phyloP scores from a whole-genome alignment of 2,329 filamentous ascomycete species.

The Curvularia sp. region DNA sequence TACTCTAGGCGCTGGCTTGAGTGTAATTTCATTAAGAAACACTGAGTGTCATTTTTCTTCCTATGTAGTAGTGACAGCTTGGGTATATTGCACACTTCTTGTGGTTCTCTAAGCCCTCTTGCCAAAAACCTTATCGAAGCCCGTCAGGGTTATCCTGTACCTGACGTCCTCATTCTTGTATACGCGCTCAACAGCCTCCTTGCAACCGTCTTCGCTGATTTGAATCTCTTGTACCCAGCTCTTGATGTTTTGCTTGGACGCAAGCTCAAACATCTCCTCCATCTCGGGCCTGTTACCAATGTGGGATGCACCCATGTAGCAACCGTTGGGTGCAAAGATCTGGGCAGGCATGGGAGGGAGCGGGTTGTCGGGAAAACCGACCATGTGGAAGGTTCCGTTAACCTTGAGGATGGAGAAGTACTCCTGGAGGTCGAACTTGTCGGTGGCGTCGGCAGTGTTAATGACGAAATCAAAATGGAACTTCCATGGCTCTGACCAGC shows the following conservation, averaged over 20 bases:
- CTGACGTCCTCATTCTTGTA: constrained; percentile 71
- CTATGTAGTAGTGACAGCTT: constrained; percentile 2
- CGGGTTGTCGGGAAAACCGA: constrained; percentile 79
- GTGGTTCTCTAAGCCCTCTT: constrained; percentile 44
- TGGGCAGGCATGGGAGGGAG: constrained; percentile 75
- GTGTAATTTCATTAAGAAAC: background rate
- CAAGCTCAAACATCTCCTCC: constrained; percentile 60
- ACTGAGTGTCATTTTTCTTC: constrained; percentile 4
- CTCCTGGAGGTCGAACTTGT: constrained; percentile 71
- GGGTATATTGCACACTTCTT: background rate
- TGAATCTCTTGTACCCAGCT: constrained; percentile 69
- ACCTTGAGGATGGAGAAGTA: constrained; percentile 84
- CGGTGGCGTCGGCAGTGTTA: constrained; percentile 73
- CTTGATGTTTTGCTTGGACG: constrained; percentile 60
- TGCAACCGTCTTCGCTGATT: constrained; percentile 73
- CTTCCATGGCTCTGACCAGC: constrained; percentile 63
- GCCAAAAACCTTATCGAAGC: constrained; percentile 72
- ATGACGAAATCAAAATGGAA: constrained; percentile 77
- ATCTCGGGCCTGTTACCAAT: constrained; percentile 60
- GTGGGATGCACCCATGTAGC: constrained; percentile 59
- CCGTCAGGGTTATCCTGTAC: constrained; percentile 74
- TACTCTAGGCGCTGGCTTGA: background rate
- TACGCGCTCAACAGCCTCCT: constrained; percentile 72
- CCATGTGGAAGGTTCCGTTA: constrained; percentile 79
- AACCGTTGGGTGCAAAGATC: constrained; percentile 76